Evolutionary conservation across 2,329 filamentous ascomycete genomes (phyloP).

Genomic region (Lachnellula subtilissima): DNA sequence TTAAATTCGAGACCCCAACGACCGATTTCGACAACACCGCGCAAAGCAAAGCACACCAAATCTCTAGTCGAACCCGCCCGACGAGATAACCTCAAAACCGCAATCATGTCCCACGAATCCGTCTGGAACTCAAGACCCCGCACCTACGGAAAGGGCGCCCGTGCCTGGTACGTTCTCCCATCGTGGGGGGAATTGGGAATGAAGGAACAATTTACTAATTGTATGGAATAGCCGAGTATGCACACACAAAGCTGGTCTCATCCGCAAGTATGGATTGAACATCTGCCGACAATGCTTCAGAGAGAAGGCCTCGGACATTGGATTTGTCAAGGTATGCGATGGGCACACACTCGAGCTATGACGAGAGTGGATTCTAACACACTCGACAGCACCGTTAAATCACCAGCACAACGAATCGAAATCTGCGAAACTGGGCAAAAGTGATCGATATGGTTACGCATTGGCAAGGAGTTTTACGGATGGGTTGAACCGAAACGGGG

Average conservation of each 20-base stretch:
- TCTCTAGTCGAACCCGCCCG: neutral
- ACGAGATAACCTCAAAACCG: slow-evolving; percentile 11
- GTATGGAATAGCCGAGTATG: slow-evolving; percentile 60
- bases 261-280: slow-evolving; percentile 99
- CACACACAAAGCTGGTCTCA: slow-evolving; percentile 97
- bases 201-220: slow-evolving; percentile 9
- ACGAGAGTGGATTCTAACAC: slow-evolving; percentile 2
- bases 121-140: slow-evolving; percentile 99
- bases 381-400: slow-evolving; percentile 26
- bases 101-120: slow-evolving; percentile 83
- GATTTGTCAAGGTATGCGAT: slow-evolving; percentile 61
- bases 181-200: neutral
- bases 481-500: neutral
- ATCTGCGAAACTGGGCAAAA: slow-evolving; percentile 14
- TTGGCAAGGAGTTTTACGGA: slow-evolving; percentile 10
- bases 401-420: slow-evolving; percentile 12
- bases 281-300: slow-evolving; percentile 77
- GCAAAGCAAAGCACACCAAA: neutral
- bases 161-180: slow-evolving; percentile 69
- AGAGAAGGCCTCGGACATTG: slow-evolving; percentile 68
- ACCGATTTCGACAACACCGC: neutral
- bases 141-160: slow-evolving; percentile 94
- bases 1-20: neutral
- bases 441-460: slow-evolving; percentile 4
- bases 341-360: neutral